Evolutionary conservation across 1,284 basidiomycete species (phyloP).

Genomic region (Austroboletus novae-zelandiae): DNA sequence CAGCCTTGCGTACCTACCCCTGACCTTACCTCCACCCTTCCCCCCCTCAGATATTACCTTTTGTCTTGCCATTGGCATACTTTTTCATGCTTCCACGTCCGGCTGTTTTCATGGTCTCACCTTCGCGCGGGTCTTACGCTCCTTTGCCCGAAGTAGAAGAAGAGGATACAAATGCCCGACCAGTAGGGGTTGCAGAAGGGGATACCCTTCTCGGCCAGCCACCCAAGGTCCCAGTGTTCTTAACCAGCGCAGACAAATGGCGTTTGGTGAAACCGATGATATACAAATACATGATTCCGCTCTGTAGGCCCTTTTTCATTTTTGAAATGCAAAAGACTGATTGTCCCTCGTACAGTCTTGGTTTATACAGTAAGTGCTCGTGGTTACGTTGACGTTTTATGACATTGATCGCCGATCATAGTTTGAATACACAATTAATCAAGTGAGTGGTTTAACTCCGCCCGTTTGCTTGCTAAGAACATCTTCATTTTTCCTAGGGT

Average conservation of each 20-base stretch:
- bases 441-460: slow-evolving; percentile 46
- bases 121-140: slow-evolving; percentile 46
- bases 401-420: slow-evolving; percentile 32
- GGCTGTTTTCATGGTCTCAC: slow-evolving; percentile 47
- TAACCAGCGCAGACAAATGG: slow-evolving; percentile 74
- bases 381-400: too few species aligned
- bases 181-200: slow-evolving; percentile 39
- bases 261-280: slow-evolving; percentile 72
- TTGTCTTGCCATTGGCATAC: slow-evolving; percentile 73
- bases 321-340: slow-evolving; percentile 1
- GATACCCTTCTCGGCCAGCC: slow-evolving; percentile 29
- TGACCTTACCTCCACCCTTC: not conserved
- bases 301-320: slow-evolving; percentile 49
- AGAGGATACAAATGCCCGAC: slow-evolving; percentile 38
- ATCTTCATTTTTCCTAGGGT: slow-evolving; percentile 46
- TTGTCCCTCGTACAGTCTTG: slow-evolving; percentile 46
- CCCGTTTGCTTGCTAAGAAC: not conserved
- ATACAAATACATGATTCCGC: slow-evolving; percentile 74
- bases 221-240: slow-evolving; percentile 39
- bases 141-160: slow-evolving; percentile 42
- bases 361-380: slow-evolving; percentile 68
- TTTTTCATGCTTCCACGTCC: slow-evolving; percentile 70
- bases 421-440: slow-evolving; percentile 93
- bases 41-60: slow-evolving; percentile 66
- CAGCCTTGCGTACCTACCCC: not conserved